phyloP scores from a whole-genome alignment of 2,329 filamentous ascomycete genomes.

The Coleophoma crateriformis region DNA sequence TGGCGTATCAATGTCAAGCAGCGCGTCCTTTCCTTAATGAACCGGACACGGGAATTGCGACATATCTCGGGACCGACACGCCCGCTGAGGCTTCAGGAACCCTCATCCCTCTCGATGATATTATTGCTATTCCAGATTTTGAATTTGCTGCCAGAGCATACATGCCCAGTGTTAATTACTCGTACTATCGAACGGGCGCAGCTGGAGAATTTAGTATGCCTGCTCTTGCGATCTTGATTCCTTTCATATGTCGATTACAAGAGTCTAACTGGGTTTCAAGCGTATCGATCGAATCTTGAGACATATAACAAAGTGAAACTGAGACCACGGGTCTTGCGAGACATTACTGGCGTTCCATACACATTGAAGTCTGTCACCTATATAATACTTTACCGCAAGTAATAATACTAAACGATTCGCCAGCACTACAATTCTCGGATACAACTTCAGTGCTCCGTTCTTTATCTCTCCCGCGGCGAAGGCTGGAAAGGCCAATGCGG shows the following conservation, averaged over 20 bases:
- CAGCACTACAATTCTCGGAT: conserved; percentile 21
- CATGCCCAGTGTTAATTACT: conserved; percentile 41
- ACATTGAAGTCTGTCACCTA: conserved; percentile 28
- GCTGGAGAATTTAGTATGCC: conserved; percentile 38
- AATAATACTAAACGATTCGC: not conserved
- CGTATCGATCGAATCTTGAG: conserved; percentile 52
- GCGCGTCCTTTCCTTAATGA: conserved; percentile 1
- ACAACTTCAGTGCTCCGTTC: conserved; percentile 30
- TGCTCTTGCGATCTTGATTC: too few relatives aligned
- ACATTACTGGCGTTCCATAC: conserved; percentile 35
- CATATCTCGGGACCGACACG: conserved; percentile 5
- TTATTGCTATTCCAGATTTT: conserved; percentile 48
- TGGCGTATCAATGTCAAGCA: not conserved
- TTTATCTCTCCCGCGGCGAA: conserved; percentile 30
- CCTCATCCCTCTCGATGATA: conserved; percentile 28
- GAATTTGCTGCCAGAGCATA: conserved; percentile 44
- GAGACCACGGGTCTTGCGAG: conserved; percentile 42
- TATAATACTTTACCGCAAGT: not conserved
- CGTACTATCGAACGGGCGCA: conserved; percentile 52
- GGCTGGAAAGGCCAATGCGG: conserved; percentile 24
- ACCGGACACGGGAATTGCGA: conserved; percentile 5
- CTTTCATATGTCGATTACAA: not conserved
- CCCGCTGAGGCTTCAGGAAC: conserved; percentile 25
- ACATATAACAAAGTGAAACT: conserved; percentile 42
- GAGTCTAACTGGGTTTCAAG: conserved; percentile 18